Percentiles rank a stretch among this genome's conserved stretches.
These are phyloP conservation scores for Alternaria postmessia DNA, from an alignment of 2,329 filamentous ascomycete species.

Conservation along the genomic window DNA sequence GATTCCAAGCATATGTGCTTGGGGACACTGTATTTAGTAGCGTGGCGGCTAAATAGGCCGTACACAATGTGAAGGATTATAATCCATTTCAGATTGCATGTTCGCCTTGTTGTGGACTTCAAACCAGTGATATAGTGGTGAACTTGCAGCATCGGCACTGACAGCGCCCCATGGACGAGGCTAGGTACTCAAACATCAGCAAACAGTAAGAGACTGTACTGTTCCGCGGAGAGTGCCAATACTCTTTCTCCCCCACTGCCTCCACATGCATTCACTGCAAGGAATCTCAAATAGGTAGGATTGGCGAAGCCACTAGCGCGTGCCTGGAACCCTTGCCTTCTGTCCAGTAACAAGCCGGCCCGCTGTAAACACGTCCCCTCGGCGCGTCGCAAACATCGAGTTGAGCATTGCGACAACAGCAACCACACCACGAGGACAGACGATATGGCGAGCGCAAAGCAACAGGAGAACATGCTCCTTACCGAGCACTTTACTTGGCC, in stretches of 20 bases:
- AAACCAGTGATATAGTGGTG: neutral
- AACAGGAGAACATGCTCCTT: slow-evolving; percentile 69
- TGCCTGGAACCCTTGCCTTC: slow-evolving; percentile 12
- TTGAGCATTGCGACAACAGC: slow-evolving; percentile 17
- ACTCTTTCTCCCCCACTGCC: neutral
- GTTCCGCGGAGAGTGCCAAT: neutral
- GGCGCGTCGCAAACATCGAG: slow-evolving; percentile 33
- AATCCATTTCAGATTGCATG: neutral
- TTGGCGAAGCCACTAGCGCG: slow-evolving; percentile 15
- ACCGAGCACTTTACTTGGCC: slow-evolving; percentile 97
- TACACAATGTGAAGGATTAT: slow-evolving; percentile 14
- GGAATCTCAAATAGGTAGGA: neutral
- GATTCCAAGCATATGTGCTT: slow-evolving; percentile 16
- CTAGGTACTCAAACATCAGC: neutral
- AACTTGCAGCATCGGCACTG: neutral
- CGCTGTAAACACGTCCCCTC: slow-evolving; percentile 31
- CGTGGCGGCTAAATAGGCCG: slow-evolving; percentile 13
- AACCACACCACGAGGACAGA: neutral
- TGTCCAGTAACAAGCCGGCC: slow-evolving; percentile 21
- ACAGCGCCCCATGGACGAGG: neutral
- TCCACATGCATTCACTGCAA: neutral
- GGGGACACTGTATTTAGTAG: slow-evolving; percentile 18
- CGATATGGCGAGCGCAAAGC: slow-evolving; percentile 55
- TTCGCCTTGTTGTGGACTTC: neutral
- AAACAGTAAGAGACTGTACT: too few relatives aligned